Evolutionary conservation across 345 rosid species (phyloP), one percentile per base, ranked within the genome.

Genomic region (Alliaria petiolata): DNA sequence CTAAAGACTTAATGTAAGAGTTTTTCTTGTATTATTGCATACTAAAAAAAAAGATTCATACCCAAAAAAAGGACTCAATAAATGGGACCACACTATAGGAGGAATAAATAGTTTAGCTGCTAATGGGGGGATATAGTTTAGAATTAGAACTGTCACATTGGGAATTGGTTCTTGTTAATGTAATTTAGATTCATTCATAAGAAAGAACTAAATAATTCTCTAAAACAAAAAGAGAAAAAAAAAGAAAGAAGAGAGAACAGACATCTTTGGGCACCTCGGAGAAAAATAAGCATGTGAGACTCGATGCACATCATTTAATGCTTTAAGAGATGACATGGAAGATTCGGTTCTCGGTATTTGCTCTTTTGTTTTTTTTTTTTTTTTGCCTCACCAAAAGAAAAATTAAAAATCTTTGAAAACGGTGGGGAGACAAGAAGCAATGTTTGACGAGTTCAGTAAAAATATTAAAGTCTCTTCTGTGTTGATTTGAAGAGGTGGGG

Each of bases 331-430:
- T 82, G 86, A 82, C 83, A 73, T 82, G 86, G 89, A 85, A 84
- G 88, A 87, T 87, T 87, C 89, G 82, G 66, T 84, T 78, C 81
- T 85, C 67, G 88, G 81, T 78, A 79, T 72, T 67, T 78, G 85
- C 73, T 77, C 54, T 15, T 39, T 45, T 67, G 39, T 2, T 8
- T 28, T 31, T 36, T 31, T 12, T 58, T 16, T 16, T 13, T 6
- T 8, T 42, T 51, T 7, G n/a, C n/a, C 5, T 22, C 16, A 40
- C 15, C 22, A 22, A 50, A 72, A 22, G 1, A 42, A 61, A 33
- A 45, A 12, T 14, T 4, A 25, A 58, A 28, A 30, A 59, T 54
- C 47, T 55, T 62, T 62, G 61, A 59, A 76, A 62, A 63, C 66
- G 52, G 36, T 76, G 71, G 74, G 85, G 81, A 79, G 84, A 78